Evolutionary conservation across 202 grass and related monocot genomes (phyloP), one percentile per base, ranked within the genome.

Genomic region (Digitaria exilis): DNA sequence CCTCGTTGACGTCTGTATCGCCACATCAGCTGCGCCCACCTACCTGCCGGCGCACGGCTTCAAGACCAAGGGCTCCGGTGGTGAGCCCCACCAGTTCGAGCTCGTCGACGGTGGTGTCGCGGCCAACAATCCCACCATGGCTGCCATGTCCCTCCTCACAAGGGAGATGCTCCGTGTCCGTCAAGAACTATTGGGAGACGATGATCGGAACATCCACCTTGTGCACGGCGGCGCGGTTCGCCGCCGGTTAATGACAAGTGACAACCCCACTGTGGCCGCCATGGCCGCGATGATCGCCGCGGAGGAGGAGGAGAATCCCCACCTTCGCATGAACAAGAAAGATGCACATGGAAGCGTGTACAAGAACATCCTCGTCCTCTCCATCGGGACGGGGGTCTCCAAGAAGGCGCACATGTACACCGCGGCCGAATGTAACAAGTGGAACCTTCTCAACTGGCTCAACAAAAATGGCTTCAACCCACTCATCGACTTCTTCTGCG

Each of bases 1-100:
- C 51, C 68, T 91, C 18, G 81, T 77, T 4, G 89, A 91, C 22
- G 81, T 88, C 41, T 91, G 89, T 48, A 85, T 88, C 45, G 77
- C 62, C 65, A 91, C 89, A 5, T 91, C 84, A 50, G 84, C 89
- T 3, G 85, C 89, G 59, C 85, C 61, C 89, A 91, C 89, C 0
- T 91, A 77, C 48, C 61, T 91, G 21, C 85, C 85, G 1, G 81
- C 89, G 7, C 80, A 88, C 64, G 30, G 24, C 35, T 91, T 91
- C 54, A 50, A 42, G 29, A 85, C 81, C 0, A 11, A 39, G 28
- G 39, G 84, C 21, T 45, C 62, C 42, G 41, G 29, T 32, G 85
- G 85, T 48, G 25, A 35, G 5, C 41, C 16, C n/a, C 30, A 79
- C 29, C 35, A 74, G 8, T 91, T 85, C 56, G 15, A 88, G 44